Percentiles rank a stretch among this genome's conserved stretches.
phyloP scores from a whole-genome alignment of 257 asterid species.

The Sherardia arvensis region DNA sequence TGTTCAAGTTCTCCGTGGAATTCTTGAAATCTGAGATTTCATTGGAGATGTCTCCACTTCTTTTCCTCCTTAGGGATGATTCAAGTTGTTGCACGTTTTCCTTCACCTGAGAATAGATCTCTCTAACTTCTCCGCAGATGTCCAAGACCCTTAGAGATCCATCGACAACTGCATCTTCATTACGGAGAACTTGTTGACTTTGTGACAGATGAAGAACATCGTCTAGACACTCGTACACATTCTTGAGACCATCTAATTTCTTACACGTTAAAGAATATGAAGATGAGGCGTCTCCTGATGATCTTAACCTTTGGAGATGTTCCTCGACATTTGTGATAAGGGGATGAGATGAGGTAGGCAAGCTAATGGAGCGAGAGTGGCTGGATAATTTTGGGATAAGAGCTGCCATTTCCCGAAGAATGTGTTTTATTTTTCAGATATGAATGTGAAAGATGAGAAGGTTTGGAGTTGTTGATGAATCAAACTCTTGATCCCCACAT shows the following conservation, averaged over 20 bases:
- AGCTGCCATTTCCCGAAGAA: conserved; percentile 13
- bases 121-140: conserved; percentile 21
- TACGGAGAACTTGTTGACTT: conserved; percentile 21
- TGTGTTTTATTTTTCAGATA: background rate
- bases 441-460: background rate
- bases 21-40: conserved; percentile 1
- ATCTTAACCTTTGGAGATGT: conserved; percentile 19
- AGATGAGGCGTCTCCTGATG: conserved; percentile 16
- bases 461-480: background rate
- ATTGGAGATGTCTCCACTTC: conserved; percentile 5
- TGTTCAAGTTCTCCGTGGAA: conserved; percentile 2
- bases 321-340: conserved; percentile 12
- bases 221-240: conserved; percentile 23
- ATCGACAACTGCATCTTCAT: conserved; percentile 19
- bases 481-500: background rate
- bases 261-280: conserved; percentile 16
- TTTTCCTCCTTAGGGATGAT: conserved; percentile 27
- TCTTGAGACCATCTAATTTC: conserved; percentile 29
- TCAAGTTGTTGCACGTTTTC: conserved; percentile 27
- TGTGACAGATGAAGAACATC: conserved; percentile 29
- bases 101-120: conserved; percentile 18
- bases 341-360: conserved; percentile 35
- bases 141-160: conserved; percentile 27
- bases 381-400: conserved; percentile 1
- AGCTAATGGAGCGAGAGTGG: conserved; percentile 33